phyloP scores from a whole-genome alignment of 805 yeast species.

The Pichia insulana region DNA sequence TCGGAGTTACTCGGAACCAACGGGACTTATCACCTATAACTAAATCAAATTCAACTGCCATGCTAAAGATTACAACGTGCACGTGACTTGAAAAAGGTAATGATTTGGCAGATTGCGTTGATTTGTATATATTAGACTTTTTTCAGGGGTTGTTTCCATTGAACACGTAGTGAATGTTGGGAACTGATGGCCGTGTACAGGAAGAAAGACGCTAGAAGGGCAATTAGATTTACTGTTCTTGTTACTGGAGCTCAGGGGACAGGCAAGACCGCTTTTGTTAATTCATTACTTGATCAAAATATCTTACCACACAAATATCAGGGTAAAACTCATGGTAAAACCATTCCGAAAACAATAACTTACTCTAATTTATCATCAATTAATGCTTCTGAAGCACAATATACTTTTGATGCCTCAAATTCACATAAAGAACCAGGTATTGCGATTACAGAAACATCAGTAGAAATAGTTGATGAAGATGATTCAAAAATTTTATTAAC shows the following conservation, averaged over 20 bases:
- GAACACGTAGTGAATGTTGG: too few relatives aligned
- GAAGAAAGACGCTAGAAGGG: slow-evolving; percentile 63
- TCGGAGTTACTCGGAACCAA: too few relatives aligned
- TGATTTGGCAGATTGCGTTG: too few relatives aligned
- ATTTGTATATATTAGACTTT: too few relatives aligned
- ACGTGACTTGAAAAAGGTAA: too few relatives aligned
- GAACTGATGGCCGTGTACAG: slow-evolving; percentile 24
- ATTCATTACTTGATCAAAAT: slow-evolving; percentile 54
- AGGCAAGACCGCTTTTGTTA: slow-evolving; percentile 71
- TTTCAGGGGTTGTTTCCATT: too few relatives aligned
- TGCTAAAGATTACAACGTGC: too few relatives aligned
- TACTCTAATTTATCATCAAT: slow-evolving; percentile 53
- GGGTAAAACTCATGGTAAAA: slow-evolving; percentile 14
- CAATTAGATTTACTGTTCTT: slow-evolving; percentile 65
- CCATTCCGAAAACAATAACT: slow-evolving; percentile 41
- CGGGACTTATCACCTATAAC: too few relatives aligned
- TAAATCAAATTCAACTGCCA: too few relatives aligned
- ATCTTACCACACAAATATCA: slow-evolving; percentile 52
- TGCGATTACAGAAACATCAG: slow-evolving; percentile 57
- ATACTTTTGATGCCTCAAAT: slow-evolving; percentile 52
- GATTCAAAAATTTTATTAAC: slow-evolving; percentile 45
- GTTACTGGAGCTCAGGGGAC: slow-evolving; percentile 67
- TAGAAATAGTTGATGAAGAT: slow-evolving; percentile 56
- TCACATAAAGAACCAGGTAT: slow-evolving; percentile 66
- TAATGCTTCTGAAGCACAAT: slow-evolving; percentile 47